These are phyloP conservation scores for Plantago ovata DNA, from an alignment of 257 asterid species.

Conservation along the genomic window DNA sequence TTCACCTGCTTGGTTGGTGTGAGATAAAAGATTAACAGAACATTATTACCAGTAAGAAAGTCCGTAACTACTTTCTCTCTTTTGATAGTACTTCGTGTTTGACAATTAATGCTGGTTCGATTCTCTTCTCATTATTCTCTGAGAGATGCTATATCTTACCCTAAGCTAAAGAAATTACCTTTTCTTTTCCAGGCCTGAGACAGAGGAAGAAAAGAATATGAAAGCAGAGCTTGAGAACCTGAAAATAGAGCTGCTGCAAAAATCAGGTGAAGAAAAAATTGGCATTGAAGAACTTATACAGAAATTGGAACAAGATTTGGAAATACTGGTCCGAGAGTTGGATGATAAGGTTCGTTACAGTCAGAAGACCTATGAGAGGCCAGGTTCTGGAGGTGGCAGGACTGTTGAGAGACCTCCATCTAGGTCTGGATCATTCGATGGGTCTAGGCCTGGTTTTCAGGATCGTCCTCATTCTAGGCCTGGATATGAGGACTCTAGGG, in stretches of 20 bases:
- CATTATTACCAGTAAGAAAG: conserved; percentile 1
- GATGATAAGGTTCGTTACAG: conserved; percentile 82
- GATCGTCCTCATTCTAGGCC: conserved; percentile 41
- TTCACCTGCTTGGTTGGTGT: conserved; percentile 1
- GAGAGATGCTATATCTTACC: neutral
- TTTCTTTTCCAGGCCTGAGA: conserved; percentile 64
- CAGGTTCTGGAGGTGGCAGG: conserved; percentile 67
- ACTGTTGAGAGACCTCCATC: conserved; percentile 37
- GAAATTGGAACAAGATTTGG: conserved; percentile 66
- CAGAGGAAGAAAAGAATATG: conserved; percentile 81
- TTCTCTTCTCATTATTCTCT: conserved; percentile 1
- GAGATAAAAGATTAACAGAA: conserved; percentile 1
- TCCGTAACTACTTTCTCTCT: neutral
- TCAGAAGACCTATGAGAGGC: conserved; percentile 68
- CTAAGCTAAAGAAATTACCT: conserved; percentile 19
- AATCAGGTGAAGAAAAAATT: conserved; percentile 43
- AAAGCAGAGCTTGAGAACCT: conserved; percentile 70
- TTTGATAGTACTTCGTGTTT: neutral
- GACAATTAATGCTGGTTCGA: conserved; percentile 3
- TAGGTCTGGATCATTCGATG: conserved; percentile 19
- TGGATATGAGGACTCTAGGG: conserved; percentile 40
- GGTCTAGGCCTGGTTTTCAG: conserved; percentile 22
- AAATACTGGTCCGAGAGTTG: conserved; percentile 55
- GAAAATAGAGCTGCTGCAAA: conserved; percentile 46
- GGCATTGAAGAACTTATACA: conserved; percentile 40